Evolutionary conservation across 2,329 filamentous ascomycete species (phyloP).

Genomic region (Ampelomyces quisqualis): DNA sequence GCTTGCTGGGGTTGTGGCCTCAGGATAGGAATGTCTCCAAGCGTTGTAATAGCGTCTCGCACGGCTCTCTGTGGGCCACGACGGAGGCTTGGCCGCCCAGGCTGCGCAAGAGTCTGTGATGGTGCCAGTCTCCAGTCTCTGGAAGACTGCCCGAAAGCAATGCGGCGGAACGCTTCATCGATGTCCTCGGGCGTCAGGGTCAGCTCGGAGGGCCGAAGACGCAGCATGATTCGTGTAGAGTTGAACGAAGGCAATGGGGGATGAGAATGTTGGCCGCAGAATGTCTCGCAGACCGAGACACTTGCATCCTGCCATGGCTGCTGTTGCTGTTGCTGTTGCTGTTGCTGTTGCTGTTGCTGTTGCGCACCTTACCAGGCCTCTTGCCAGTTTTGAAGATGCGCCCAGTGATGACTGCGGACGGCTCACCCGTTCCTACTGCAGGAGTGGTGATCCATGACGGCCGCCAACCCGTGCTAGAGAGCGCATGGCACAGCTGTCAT

Average conservation of each 20-base stretch:
- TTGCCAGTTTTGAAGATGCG: no score
- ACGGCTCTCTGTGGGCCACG: constrained; percentile 36
- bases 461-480: no score
- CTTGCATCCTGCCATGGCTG: no score
- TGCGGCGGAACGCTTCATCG: constrained; percentile 37
- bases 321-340: no score
- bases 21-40: constrained; percentile 30
- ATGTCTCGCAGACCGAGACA: background rate
- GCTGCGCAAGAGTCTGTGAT: no score
- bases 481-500: no score
- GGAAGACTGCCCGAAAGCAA: constrained; percentile 27
- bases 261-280: constrained; percentile 10
- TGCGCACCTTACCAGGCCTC: no score
- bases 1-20: constrained; percentile 26
- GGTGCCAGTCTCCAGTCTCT: constrained; percentile 5
- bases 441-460: no score
- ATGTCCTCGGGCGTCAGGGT: constrained; percentile 40
- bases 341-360: no score
- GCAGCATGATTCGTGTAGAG: constrained; percentile 32
- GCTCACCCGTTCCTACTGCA: no score
- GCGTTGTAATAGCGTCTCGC: constrained; percentile 30
- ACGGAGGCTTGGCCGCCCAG: constrained; percentile 25
- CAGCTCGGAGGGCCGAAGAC: constrained; percentile 40
- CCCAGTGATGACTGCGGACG: no score
- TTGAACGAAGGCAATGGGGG: constrained; percentile 8